Percentiles rank a stretch among this genome's conserved stretches.
phyloP scores from a whole-genome alignment of 1,139 yeast species.

The Protomyces arabidopsidicola region DNA sequence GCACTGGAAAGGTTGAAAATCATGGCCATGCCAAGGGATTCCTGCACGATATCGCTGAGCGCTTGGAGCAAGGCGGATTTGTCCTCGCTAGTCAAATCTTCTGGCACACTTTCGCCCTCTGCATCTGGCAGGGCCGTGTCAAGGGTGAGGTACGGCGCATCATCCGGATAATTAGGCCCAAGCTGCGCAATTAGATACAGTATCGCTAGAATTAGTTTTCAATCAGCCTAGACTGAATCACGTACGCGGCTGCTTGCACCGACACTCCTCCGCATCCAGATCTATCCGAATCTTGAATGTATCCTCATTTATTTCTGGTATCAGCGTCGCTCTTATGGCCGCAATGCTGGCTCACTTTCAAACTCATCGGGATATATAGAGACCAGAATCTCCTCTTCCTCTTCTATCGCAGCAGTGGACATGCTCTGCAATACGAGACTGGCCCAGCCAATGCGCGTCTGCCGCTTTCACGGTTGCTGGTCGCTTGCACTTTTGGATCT shows the following conservation, averaged over 20 bases:
- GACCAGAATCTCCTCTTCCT: constrained; percentile 27
- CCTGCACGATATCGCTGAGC: constrained; percentile 57
- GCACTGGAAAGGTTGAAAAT: constrained; percentile 70
- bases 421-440: neutral
- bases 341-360: neutral
- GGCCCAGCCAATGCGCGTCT: too few relatives aligned
- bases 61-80: constrained; percentile 44
- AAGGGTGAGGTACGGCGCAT: constrained; percentile 14
- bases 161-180: constrained; percentile 16
- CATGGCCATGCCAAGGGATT: constrained; percentile 78
- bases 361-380: constrained; percentile 30
- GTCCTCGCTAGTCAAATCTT: constrained; percentile 34
- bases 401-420: constrained; percentile 27
- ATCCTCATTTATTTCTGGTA: constrained; percentile 9
- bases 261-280: constrained; percentile 16
- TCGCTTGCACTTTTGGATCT: neutral
- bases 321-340: neutral
- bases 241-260: constrained; percentile 5
- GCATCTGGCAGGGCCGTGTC: constrained; percentile 34
- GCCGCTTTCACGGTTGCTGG: too few relatives aligned
- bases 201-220: constrained; percentile 4
- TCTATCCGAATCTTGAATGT: constrained; percentile 24
- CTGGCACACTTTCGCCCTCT: constrained; percentile 41
- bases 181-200: constrained; percentile 10
- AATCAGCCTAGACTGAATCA: neutral